Percentiles rank a stretch among this genome's conserved stretches.
Evolutionary conservation across 805 yeast species (phyloP).

Genomic region (Candida pseudofarinosa): DNA sequence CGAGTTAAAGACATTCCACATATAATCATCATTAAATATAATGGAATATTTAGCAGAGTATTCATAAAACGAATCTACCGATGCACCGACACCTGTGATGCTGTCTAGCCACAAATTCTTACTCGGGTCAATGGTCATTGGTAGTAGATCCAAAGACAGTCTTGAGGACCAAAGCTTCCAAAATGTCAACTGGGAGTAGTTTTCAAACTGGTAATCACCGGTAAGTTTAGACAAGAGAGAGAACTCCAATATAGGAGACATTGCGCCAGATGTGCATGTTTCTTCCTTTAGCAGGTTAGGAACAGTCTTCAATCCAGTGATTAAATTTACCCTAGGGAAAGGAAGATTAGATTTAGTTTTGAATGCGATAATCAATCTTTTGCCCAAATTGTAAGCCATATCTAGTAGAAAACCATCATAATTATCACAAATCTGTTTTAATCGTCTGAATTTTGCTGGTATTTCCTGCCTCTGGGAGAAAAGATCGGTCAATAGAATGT

Average conservation of each 20-base stretch:
- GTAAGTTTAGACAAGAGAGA: conserved; percentile 71
- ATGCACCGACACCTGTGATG: conserved; percentile 82
- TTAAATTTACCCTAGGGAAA: conserved; percentile 71
- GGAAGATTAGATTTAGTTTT: conserved; percentile 65
- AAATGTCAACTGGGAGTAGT: conserved; percentile 57
- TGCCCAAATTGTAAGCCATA: conserved; percentile 74
- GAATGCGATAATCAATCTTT: conserved; percentile 66
- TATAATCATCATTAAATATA: conserved; percentile 57
- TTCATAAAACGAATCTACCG: conserved; percentile 87
- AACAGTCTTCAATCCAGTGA: conserved; percentile 44
- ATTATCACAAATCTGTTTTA: conserved; percentile 17
- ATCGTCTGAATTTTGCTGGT: conserved; percentile 29
- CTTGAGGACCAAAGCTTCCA: conserved; percentile 67
- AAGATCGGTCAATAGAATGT: conserved; percentile 43
- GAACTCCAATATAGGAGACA: conserved; percentile 78
- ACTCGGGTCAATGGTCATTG: conserved; percentile 70
- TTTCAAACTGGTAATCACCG: conserved; percentile 67
- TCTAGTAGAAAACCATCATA: conserved; percentile 72
- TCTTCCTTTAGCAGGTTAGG: conserved; percentile 49
- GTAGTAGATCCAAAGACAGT: conserved; percentile 59
- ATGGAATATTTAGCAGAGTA: conserved; percentile 77
- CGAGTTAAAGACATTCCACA: conserved; percentile 51
- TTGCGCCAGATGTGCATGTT: conserved; percentile 86
- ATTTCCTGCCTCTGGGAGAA: conserved; percentile 4
- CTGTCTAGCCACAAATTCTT: conserved; percentile 53